These are phyloP conservation scores for Tricholoma sp. DNA, from an alignment of 768 basidiomycete species.

Conservation along the genomic window DNA sequence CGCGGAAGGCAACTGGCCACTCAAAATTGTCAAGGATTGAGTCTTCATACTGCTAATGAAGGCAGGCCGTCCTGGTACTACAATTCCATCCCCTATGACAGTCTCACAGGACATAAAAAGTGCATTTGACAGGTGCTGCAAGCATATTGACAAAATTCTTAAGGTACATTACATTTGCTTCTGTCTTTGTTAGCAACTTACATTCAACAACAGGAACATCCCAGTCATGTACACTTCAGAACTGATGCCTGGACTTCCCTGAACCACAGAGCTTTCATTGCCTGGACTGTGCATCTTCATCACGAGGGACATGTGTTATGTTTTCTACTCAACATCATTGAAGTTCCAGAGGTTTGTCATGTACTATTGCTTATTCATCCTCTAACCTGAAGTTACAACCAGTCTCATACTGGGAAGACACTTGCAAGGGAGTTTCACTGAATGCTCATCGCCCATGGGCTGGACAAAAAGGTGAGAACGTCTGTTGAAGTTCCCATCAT, in stretches of 20 bases:
- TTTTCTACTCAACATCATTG: not conserved
- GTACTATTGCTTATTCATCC: not conserved
- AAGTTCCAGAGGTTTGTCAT: not conserved
- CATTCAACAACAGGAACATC: not conserved
- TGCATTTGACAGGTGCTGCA: not conserved
- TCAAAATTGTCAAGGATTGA: not conserved
- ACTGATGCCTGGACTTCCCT: not conserved
- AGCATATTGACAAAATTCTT: not conserved
- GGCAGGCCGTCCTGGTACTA: not conserved
- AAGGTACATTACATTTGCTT: not conserved
- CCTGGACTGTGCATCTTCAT: not conserved
- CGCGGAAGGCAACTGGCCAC: not conserved
- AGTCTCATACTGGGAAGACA: not conserved
- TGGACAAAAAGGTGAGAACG: not conserved
- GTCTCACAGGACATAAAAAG: not conserved
- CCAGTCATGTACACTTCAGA: not conserved
- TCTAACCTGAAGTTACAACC: not conserved
- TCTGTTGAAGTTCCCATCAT: not conserved
- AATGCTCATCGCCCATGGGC: not conserved
- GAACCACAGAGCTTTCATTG: not conserved
- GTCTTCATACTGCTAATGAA: not conserved
- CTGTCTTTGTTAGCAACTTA: not conserved
- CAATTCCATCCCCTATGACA: not conserved
- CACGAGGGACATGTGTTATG: not conserved
- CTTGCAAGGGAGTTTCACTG: not conserved